These are phyloP conservation scores for Suillus weaverae DNA, from an alignment of 768 basidiomycete species.

Conservation along the genomic window DNA sequence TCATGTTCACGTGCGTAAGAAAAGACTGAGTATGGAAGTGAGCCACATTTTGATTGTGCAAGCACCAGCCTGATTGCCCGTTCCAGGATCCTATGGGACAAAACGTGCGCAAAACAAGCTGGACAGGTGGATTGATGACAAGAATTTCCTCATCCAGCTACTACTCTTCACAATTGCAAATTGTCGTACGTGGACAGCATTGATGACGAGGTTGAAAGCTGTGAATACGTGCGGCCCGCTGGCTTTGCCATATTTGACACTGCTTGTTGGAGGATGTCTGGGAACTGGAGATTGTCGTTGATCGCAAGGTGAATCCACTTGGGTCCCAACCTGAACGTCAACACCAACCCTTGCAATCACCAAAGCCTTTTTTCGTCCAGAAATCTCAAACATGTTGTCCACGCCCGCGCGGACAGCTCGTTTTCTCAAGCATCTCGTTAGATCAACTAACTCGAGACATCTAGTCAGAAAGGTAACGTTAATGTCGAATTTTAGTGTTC, in stretches of 20 bases:
- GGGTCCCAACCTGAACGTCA: not conserved
- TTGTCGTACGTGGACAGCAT: not conserved
- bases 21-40: conserved; percentile 70
- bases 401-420: conserved; percentile 7
- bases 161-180: not conserved
- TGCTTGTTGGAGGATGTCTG: not conserved
- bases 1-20: no score
- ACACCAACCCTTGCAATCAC: conserved; percentile 22
- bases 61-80: conserved; percentile 74
- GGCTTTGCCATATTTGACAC: not conserved
- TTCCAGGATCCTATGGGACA: conserved; percentile 70
- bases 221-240: not conserved
- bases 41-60: conserved; percentile 6
- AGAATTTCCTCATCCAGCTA: conserved; percentile 70
- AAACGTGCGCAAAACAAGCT: conserved; percentile 10
- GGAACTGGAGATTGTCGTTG: not conserved
- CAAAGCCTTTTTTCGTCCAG: not conserved
- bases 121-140: conserved; percentile 41
- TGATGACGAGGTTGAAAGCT: not conserved
- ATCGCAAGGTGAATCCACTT: not conserved
- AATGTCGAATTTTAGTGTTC: not conserved
- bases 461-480: conserved; percentile 52
- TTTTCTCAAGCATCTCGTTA: conserved; percentile 23
- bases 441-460: conserved; percentile 42
- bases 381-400: not conserved